Conservation (phyloP, 1,139 yeast species). For the Saccharomyces hybrid region DNA sequence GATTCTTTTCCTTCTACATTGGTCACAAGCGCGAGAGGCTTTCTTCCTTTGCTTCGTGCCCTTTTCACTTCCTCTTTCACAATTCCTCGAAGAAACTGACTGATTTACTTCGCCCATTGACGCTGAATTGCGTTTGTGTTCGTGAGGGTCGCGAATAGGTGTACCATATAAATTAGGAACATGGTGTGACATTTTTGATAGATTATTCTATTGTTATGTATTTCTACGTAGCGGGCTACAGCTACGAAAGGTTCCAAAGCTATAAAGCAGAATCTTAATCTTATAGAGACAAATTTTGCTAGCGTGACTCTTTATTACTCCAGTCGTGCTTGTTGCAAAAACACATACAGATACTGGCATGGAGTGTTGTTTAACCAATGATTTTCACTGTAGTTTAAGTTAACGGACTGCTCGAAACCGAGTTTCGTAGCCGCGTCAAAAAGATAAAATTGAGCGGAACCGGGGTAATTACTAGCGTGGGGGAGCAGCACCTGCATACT, state of each 20-base stretch:
- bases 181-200: not conserved
- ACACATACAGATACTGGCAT: not conserved
- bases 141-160: not conserved
- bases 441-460: not conserved
- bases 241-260: not conserved
- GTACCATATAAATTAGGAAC: not conserved
- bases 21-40: not conserved
- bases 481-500: not conserved
- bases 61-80: not conserved
- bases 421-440: not conserved
- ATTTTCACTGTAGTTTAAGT: not conserved
- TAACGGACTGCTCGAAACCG: not conserved
- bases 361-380: not conserved
- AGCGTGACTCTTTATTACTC: not conserved
- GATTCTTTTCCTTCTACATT: not conserved
- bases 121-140: not conserved
- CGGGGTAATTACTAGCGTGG: not conserved
- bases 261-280: not conserved
- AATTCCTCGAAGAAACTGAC: not conserved
- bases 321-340: not conserved
- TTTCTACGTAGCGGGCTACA: not conserved
- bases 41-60: not conserved
- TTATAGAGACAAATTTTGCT: not conserved
- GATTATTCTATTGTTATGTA: not conserved
- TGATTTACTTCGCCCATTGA: not conserved